Conservation (phyloP, 2,329 filamentous ascomycete species). For the Trichocomaceae sp. region DNA sequence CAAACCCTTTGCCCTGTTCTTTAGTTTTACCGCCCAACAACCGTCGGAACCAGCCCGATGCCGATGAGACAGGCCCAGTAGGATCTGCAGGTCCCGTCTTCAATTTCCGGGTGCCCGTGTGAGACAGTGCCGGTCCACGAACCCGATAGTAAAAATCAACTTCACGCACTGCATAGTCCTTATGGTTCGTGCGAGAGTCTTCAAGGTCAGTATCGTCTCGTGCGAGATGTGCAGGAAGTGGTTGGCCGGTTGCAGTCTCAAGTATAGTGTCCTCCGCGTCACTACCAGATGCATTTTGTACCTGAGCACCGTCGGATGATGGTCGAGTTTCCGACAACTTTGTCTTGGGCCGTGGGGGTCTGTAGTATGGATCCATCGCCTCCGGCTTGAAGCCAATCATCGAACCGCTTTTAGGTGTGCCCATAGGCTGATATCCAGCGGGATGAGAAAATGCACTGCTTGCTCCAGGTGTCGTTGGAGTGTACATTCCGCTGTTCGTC, state of each 20-base stretch:
- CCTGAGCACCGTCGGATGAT: conserved; percentile 1
- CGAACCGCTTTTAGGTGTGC: conserved; percentile 37
- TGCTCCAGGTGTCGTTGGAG: conserved; percentile 67
- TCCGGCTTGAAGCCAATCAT: conserved; percentile 36
- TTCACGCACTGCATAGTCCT: conserved; percentile 88
- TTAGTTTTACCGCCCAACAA: conserved; percentile 80
- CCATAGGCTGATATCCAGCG: conserved; percentile 46
- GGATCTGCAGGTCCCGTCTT: conserved; percentile 94
- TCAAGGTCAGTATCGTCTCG: conserved; percentile 51
- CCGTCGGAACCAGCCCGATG: conserved; percentile 79
- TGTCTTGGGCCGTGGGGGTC: conserved; percentile 67
- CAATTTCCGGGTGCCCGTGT: conserved; percentile 71
- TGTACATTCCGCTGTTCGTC: conserved; percentile 54
- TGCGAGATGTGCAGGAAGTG: conserved; percentile 49
- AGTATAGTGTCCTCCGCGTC: conserved; percentile 7
- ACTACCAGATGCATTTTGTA: conserved; percentile 42
- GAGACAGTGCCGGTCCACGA: conserved; percentile 77
- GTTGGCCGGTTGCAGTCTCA: conserved; percentile 39
- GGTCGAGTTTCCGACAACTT: conserved; percentile 46
- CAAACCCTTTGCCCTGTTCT: conserved; percentile 93
- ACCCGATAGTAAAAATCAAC: conserved; percentile 96
- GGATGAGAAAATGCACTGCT: conserved; percentile 67
- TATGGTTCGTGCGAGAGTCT: conserved; percentile 50
- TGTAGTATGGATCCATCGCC: conserved; percentile 74
- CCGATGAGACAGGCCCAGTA: conserved; percentile 81